Percentiles rank a stretch among this genome's conserved stretches.
Conservation (phyloP, 768 basidiomycete genomes). For the Auriscalpium orientale region DNA sequence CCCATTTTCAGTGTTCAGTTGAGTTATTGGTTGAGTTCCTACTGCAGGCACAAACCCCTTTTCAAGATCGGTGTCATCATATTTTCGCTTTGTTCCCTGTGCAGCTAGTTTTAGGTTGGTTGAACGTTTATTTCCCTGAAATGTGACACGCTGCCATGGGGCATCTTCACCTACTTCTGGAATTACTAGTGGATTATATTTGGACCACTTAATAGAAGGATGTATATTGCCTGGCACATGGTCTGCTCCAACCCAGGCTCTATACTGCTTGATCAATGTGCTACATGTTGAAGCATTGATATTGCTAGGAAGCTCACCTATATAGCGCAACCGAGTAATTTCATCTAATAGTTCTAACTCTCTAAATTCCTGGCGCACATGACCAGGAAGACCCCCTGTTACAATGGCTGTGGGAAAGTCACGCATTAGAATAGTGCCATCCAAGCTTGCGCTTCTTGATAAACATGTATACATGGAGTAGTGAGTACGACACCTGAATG, state of each 20-base stretch:
- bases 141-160: not conserved
- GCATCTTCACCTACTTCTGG: not conserved
- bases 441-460: conserved; percentile 11
- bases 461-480: conserved; percentile 18
- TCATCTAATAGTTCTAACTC: conserved; percentile 10
- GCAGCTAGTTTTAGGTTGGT: not conserved
- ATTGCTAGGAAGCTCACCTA: not conserved
- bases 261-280: not conserved
- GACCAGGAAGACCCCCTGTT: conserved; percentile 5
- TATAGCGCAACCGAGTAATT: conserved; percentile 3
- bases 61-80: not conserved
- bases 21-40: not conserved
- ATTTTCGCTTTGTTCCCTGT: not conserved
- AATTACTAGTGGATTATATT: not conserved
- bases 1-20: not conserved
- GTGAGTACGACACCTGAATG: conserved; percentile 4
- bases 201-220: not conserved
- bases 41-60: not conserved
- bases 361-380: conserved; percentile 15
- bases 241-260: not conserved
- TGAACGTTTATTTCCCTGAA: not conserved
- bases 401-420: conserved; percentile 4
- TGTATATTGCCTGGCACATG: conserved; percentile 2
- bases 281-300: not conserved
- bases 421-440: conserved; percentile 14